Conservation (phyloP, 106 monocot species). For the Platanthera zijinensis region DNA sequence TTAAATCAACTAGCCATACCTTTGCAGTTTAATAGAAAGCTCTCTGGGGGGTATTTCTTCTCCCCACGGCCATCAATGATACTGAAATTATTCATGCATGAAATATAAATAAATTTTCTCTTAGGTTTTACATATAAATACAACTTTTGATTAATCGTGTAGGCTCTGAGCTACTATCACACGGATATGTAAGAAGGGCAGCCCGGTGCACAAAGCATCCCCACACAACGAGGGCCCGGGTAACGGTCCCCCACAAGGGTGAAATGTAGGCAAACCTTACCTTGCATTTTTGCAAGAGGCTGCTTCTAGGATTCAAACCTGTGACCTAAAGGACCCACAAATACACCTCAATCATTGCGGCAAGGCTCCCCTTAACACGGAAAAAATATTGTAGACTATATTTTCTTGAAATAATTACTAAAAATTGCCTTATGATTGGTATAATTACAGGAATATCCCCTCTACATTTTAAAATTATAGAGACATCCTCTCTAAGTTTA, state of each 20-base stretch:
- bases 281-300: too few relatives aligned
- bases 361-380: too few relatives aligned
- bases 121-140: background rate
- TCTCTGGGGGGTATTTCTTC: slow-evolving; percentile 57
- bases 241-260: too few relatives aligned
- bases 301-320: too few relatives aligned
- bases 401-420: background rate
- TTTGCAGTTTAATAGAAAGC: slow-evolving; percentile 76
- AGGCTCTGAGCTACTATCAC: background rate
- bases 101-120: background rate
- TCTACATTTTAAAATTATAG: too few relatives aligned
- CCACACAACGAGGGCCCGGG: too few relatives aligned
- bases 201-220: too few relatives aligned
- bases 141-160: background rate
- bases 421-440: too few relatives aligned
- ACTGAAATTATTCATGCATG: slow-evolving; percentile 24
- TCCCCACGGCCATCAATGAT: slow-evolving; percentile 56
- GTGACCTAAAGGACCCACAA: background rate
- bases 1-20: slow-evolving; percentile 24
- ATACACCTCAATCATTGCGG: background rate
- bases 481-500: too few relatives aligned
- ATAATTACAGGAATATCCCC: too few relatives aligned
- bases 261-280: too few relatives aligned
- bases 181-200: background rate
- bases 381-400: background rate